phyloP scores from a whole-genome alignment of 2,329 filamentous ascomycete species.

The Colletotrichum sp. region DNA sequence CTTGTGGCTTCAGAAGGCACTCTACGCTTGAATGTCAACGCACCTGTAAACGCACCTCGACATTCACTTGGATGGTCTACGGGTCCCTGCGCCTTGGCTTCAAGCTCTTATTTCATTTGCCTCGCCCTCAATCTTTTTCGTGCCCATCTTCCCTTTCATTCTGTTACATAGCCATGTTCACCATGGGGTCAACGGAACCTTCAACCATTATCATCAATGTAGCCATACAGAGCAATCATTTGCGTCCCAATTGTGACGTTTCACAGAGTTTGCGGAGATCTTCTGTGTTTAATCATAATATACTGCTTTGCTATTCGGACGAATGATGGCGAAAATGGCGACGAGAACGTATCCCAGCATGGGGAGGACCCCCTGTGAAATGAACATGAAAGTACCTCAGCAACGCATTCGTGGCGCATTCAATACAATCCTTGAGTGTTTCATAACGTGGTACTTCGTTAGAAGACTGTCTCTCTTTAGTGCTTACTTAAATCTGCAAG shows the following conservation, averaged over 20 bases:
- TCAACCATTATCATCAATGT: background rate
- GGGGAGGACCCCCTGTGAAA: background rate
- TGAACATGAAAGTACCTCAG: background rate
- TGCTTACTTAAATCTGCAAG: background rate
- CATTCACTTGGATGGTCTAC: background rate
- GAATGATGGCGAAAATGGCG: background rate
- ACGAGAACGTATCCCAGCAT: background rate
- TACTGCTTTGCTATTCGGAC: background rate
- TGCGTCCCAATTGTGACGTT: background rate
- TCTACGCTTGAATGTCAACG: background rate
- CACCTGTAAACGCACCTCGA: background rate
- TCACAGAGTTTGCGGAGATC: accelerated
- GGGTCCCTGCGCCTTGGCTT: background rate
- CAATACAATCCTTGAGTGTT: background rate
- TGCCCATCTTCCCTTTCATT: background rate
- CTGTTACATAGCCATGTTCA: background rate
- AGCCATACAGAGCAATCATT: background rate
- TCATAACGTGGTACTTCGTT: background rate
- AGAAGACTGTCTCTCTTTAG: background rate
- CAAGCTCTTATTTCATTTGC: background rate
- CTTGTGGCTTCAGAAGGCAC: slow-evolving; percentile 27
- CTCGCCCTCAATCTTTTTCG: accelerated
- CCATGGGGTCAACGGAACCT: background rate
- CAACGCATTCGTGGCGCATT: background rate
- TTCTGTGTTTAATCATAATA: background rate